A percentile compares a stretch with the other conserved stretches of the same genome.
Evolutionary conservation across 805 yeast genomes (phyloP).

Genomic region (Barnettozyma populi): DNA sequence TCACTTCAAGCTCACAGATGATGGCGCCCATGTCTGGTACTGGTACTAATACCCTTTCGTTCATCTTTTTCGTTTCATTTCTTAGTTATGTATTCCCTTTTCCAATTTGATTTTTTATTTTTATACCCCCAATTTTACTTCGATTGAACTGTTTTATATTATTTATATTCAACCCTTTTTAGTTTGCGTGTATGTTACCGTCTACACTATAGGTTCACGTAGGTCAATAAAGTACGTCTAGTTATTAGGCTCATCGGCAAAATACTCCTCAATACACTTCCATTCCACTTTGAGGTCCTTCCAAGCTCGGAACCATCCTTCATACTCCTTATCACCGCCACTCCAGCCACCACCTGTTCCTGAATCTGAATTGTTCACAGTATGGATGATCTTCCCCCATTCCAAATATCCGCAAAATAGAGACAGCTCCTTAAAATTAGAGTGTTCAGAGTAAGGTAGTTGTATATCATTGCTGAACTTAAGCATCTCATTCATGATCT

Average conservation of each 20-base stretch:
- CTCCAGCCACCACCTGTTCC: background rate
- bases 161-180: background rate
- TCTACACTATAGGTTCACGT: background rate
- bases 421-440: constrained; percentile 77
- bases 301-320: constrained; percentile 21
- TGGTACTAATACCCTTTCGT: background rate
- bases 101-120: too few relatives aligned
- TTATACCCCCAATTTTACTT: background rate
- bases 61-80: background rate
- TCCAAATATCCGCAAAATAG: constrained; percentile 52
- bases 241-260: constrained; percentile 1
- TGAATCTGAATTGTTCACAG: constrained; percentile 50
- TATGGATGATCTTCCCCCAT: constrained; percentile 60
- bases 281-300: constrained; percentile 6
- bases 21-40: background rate
- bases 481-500: constrained; percentile 21
- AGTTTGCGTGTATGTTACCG: background rate
- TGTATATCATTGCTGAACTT: constrained; percentile 23
- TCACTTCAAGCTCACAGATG: too few relatives aligned
- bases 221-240: background rate
- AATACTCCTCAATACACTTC: constrained; percentile 6
- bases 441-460: constrained; percentile 91
- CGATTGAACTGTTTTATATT: background rate
- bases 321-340: constrained; percentile 4
- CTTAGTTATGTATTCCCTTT: background rate